A percentile compares a stretch with the other conserved stretches of the same genome.
Evolutionary conservation across 2,329 filamentous ascomycete species (phyloP).

Genomic region (Incumbomyces delicatus): DNA sequence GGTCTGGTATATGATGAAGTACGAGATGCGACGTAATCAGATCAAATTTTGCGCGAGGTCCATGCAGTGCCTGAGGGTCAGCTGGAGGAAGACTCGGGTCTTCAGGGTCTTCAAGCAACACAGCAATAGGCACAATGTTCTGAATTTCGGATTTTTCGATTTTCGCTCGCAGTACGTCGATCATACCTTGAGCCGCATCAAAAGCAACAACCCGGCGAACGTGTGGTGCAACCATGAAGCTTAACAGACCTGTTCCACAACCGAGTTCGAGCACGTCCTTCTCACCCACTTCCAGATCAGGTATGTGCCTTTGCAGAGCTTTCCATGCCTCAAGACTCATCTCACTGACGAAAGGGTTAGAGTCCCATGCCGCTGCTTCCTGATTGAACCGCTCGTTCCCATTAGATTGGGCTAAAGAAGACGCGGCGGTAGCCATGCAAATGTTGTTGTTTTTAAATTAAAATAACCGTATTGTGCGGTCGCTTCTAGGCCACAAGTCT

Average conservation of each 20-base stretch:
- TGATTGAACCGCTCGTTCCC: slow-evolving; percentile 43
- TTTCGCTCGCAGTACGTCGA: slow-evolving; percentile 40
- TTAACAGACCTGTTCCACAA: slow-evolving; percentile 48
- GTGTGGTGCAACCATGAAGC: slow-evolving; percentile 39
- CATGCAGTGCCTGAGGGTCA: slow-evolving; percentile 21
- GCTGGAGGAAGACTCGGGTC: slow-evolving; percentile 33
- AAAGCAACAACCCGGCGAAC: slow-evolving; percentile 42
- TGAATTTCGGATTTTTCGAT: slow-evolving; percentile 23
- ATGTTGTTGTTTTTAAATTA: neutral
- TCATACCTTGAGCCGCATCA: slow-evolving; percentile 47
- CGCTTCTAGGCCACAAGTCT: neutral
- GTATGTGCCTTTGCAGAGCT: slow-evolving; percentile 34
- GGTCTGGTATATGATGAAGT: slow-evolving; percentile 45
- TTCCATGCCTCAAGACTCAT: slow-evolving; percentile 36
- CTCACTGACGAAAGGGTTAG: slow-evolving; percentile 41
- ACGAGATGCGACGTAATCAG: slow-evolving; percentile 45
- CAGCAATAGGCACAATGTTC: slow-evolving; percentile 40
- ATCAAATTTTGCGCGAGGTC: slow-evolving; percentile 36
- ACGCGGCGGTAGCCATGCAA: slow-evolving; percentile 17
- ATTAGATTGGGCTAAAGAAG: slow-evolving; percentile 9
- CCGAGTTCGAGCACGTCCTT: slow-evolving; percentile 46
- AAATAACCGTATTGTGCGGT: neutral
- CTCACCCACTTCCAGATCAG: slow-evolving; percentile 22
- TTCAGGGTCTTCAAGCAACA: slow-evolving; percentile 41
- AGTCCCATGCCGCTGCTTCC: slow-evolving; percentile 47